These are phyloP conservation scores for Pontederia paniculata DNA, from an alignment of 176 grass and related monocot genomes.

Conservation along the genomic window DNA sequence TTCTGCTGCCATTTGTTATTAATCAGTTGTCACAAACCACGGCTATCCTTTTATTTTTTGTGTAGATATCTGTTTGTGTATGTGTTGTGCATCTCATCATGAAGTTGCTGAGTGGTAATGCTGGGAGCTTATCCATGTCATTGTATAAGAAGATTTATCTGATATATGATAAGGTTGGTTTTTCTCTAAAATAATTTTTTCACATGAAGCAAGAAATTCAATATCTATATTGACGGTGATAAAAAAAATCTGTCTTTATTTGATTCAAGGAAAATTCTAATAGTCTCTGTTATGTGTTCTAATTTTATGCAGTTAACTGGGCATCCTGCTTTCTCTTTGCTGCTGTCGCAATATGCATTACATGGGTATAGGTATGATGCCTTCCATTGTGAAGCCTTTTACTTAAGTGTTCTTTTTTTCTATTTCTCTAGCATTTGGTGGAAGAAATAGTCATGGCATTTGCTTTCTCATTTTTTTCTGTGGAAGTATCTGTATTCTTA, in stretches of 20 bases:
- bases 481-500: too few relatives aligned
- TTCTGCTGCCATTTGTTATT: background rate
- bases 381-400: background rate
- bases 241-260: too few relatives aligned
- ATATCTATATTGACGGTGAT: background rate
- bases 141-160: conserved; percentile 45
- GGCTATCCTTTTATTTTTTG: background rate
- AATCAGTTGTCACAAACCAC: background rate
- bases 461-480: too few relatives aligned
- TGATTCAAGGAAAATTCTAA: background rate
- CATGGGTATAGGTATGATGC: conserved; percentile 44
- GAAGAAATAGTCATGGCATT: too few relatives aligned
- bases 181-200: background rate
- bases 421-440: too few relatives aligned
- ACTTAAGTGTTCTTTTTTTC: too few relatives aligned
- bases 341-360: conserved; percentile 49
- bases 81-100: conserved; percentile 58
- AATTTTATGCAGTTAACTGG: conserved; percentile 38
- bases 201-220: background rate
- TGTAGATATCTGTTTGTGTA: conserved; percentile 51
- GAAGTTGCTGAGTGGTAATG: conserved; percentile 46
- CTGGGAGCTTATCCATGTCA: conserved; percentile 59
- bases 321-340: conserved; percentile 53
- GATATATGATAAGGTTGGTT: conserved; percentile 43
- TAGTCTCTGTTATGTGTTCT: background rate